A percentile compares a stretch with the other conserved stretches of the same genome.
Conservation (phyloP, 2,329 filamentous ascomycete species). For the Didymella glomerata region DNA sequence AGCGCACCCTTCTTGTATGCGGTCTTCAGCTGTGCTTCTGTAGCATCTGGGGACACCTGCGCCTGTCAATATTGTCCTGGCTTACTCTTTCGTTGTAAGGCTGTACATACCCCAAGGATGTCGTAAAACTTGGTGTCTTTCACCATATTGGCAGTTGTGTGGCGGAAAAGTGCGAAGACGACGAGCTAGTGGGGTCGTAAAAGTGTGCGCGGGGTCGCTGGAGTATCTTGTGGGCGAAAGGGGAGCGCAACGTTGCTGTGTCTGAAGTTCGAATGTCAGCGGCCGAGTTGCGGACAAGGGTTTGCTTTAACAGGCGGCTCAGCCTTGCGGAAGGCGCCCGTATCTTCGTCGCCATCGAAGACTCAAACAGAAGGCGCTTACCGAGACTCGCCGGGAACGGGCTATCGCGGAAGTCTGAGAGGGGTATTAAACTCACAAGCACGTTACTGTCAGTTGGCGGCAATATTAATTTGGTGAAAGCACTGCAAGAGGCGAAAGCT, state of each 20-base stretch:
- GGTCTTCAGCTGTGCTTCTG: constrained; percentile 88
- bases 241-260: constrained; percentile 19
- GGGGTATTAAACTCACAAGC: constrained; percentile 15
- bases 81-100: constrained; percentile 37
- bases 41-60: constrained; percentile 79
- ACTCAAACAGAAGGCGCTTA: constrained; percentile 28
- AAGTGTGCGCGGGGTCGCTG: constrained; percentile 28
- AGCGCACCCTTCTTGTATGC: constrained; percentile 85
- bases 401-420: constrained; percentile 5
- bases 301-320: constrained; percentile 28
- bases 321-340: constrained; percentile 29
- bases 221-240: constrained; percentile 18
- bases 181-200: constrained; percentile 40
- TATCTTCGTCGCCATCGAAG: constrained; percentile 18
- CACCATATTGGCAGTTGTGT: constrained; percentile 66
- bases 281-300: constrained; percentile 18
- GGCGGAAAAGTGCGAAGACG: constrained; percentile 22
- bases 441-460: constrained; percentile 12
- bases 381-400: constrained; percentile 26
- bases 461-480: constrained; percentile 21
- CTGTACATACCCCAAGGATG: constrained; percentile 70
- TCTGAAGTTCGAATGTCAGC: constrained; percentile 28
- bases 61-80: constrained; percentile 27
- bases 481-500: constrained; percentile 25
- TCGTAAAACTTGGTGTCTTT: constrained; percentile 85